Percentiles rank a stretch among this genome's conserved stretches.
These are phyloP conservation scores for Thalassiosira tumida DNA, from an alignment of 352 stramenopile genomes.

Conservation along the genomic window DNA sequence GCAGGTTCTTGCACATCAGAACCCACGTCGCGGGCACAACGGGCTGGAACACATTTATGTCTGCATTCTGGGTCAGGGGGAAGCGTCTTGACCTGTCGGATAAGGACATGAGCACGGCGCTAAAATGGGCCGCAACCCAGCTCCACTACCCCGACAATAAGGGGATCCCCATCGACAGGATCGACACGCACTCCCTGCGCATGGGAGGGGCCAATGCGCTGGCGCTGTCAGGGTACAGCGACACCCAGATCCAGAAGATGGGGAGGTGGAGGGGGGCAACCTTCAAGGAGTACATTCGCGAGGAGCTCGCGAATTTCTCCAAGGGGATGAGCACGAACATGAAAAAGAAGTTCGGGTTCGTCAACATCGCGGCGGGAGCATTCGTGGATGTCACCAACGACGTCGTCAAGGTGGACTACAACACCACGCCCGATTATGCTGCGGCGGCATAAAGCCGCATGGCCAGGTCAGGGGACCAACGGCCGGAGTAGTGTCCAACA, in stretches of 20 bases:
- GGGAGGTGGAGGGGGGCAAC: conserved; percentile 43
- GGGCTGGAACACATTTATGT: not conserved
- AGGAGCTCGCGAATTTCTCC: conserved; percentile 27
- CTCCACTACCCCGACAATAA: not conserved
- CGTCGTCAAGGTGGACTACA: too few species aligned
- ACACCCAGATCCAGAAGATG: conserved; percentile 66
- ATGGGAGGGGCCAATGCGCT: conserved; percentile 46
- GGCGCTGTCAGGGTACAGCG: conserved; percentile 22
- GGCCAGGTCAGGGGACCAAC: too few species aligned
- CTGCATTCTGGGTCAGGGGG: not conserved
- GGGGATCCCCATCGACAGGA: conserved; percentile 47
- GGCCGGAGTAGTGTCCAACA: too few species aligned
- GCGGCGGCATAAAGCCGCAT: too few species aligned
- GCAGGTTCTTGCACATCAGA: not conserved
- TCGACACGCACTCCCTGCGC: conserved; percentile 59
- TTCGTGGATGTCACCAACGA: conserved; percentile 41
- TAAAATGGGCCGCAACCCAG: not conserved
- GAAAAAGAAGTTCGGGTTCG: conserved; percentile 43
- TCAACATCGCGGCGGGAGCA: conserved; percentile 33
- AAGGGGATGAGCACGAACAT: conserved; percentile 41
- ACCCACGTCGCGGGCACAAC: not conserved
- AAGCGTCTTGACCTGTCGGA: not conserved
- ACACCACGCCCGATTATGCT: too few species aligned
- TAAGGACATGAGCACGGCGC: not conserved
- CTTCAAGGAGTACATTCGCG: conserved; percentile 65